A percentile compares a stretch with the other conserved stretches of the same genome.
Conservation (phyloP, 1,284 basidiomycete genomes). For the Cutaneotrichosporon mucoides region DNA sequence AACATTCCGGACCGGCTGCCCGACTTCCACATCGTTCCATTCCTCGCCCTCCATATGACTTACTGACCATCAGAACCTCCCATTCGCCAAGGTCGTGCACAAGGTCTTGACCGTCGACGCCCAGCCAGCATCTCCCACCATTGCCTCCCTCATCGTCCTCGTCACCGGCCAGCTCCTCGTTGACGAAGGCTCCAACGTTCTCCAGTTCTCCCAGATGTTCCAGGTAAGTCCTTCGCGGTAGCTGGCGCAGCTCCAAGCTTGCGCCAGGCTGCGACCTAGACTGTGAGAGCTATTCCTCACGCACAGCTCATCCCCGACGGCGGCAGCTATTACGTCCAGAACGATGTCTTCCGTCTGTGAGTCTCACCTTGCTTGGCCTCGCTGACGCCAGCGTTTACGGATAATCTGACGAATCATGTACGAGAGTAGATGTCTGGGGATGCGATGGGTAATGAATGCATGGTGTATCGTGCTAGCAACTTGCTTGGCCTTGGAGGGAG, state of each 20-base stretch:
- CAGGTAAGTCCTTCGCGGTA: constrained; percentile 52
- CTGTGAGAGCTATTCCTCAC: not conserved
- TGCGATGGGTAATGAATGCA: constrained; percentile 13
- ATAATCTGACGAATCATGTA: not conserved
- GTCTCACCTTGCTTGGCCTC: constrained; percentile 9
- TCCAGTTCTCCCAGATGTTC: constrained; percentile 88
- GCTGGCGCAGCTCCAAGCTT: no score
- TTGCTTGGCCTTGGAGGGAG: not conserved
- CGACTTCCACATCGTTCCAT: no score
- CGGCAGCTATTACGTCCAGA: constrained; percentile 77
- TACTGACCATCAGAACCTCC: constrained; percentile 58
- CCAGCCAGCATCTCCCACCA: constrained; percentile 69
- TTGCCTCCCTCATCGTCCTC: constrained; percentile 71
- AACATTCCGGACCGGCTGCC: no score
- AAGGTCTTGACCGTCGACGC: constrained; percentile 79
- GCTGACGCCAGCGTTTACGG: constrained; percentile 7
- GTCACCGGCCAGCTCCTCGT: constrained; percentile 84
- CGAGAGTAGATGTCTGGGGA: not conserved
- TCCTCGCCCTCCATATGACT: not conserved
- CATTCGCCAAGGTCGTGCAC: constrained; percentile 79
- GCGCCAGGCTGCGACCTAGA: no score
- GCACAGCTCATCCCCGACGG: constrained; percentile 66
- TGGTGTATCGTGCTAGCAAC: constrained; percentile 12
- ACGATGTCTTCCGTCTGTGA: constrained; percentile 82
- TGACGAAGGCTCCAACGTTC: constrained; percentile 70